phyloP scores from a whole-genome alignment of 495 filamentous ascomycete genomes.

The Lasiosphaeria miniovina region DNA sequence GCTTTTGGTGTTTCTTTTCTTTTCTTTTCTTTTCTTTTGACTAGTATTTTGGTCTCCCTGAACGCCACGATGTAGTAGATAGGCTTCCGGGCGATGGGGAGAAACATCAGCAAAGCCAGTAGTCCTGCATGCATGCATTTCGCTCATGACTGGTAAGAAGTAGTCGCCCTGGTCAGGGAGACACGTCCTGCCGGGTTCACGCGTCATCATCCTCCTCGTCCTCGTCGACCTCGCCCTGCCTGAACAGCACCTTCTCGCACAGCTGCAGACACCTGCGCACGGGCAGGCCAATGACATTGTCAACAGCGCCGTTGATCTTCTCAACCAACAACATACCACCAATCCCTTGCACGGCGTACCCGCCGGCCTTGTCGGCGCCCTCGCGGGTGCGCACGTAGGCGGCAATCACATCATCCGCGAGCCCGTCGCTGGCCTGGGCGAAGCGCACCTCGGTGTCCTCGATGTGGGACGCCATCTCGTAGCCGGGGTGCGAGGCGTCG shows the following conservation, averaged over 20 bases:
- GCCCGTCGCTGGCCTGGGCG: conserved; percentile 68
- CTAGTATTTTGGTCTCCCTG: too few relatives aligned
- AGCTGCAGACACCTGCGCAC: conserved; percentile 74
- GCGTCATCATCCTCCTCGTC: conserved; percentile 15
- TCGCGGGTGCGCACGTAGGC: conserved; percentile 88
- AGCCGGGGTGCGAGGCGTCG: conserved; percentile 75
- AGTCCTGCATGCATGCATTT: too few relatives aligned
- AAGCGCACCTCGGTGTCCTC: conserved; percentile 89
- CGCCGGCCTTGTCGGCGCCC: conserved; percentile 93
- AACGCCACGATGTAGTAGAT: too few relatives aligned
- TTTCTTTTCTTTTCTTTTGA: too few relatives aligned
- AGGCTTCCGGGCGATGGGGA: too few relatives aligned
- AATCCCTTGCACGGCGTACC: conserved; percentile 88
- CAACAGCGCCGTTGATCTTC: conserved; percentile 80
- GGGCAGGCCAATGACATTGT: conserved; percentile 96
- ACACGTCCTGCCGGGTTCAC: neutral
- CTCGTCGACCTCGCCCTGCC: conserved; percentile 41
- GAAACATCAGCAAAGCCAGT: too few relatives aligned
- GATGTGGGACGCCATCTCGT: conserved; percentile 72
- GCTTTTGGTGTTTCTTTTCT: too few relatives aligned
- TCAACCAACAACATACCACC: conserved; percentile 80
- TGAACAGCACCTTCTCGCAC: conserved; percentile 76
- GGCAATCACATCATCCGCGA: conserved; percentile 61
- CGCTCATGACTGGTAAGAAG: too few relatives aligned
- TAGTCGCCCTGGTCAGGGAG: too few relatives aligned